Evolutionary conservation across 768 basidiomycete species (phyloP).

Genomic region (Pisolithus orientalis): DNA sequence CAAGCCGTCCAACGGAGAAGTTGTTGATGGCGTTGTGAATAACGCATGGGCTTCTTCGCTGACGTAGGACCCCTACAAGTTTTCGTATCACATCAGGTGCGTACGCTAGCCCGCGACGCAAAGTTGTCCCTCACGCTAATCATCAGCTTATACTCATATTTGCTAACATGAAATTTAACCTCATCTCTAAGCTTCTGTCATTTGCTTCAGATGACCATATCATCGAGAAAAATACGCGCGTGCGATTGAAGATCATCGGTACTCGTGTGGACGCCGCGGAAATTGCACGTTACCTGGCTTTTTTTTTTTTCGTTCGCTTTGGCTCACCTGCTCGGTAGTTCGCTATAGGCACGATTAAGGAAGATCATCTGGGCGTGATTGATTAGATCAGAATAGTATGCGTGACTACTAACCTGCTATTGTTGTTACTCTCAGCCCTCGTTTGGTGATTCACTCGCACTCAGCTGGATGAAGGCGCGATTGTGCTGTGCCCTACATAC

Average conservation of each 20-base stretch:
- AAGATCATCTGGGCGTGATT: slow-evolving; percentile 93
- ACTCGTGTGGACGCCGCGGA: slow-evolving; percentile 97
- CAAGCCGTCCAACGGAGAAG: slow-evolving; percentile 99
- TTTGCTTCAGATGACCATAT: slow-evolving; percentile 90
- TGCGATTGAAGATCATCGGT: slow-evolving; percentile 97
- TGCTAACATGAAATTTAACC: slow-evolving; percentile 90
- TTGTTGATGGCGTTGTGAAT: slow-evolving; percentile 92
- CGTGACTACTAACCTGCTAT: background rate
- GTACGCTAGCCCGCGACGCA: slow-evolving; percentile 16
- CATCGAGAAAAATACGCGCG: slow-evolving; percentile 90
- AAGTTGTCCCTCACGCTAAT: slow-evolving; percentile 1
- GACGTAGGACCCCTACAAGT: slow-evolving; percentile 92
- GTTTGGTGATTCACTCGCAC: no score
- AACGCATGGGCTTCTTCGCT: slow-evolving; percentile 99
- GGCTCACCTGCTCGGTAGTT: slow-evolving; percentile 51
- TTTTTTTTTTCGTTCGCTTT: slow-evolving; percentile 1
- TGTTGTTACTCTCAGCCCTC: no score
- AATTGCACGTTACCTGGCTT: slow-evolving; percentile 57
- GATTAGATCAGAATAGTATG: slow-evolving; percentile 35
- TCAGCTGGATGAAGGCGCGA: no score
- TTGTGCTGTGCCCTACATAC: no score
- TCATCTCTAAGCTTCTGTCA: slow-evolving; percentile 93
- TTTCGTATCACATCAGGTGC: slow-evolving; percentile 92
- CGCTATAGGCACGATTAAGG: slow-evolving; percentile 96
- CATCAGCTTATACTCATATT: slow-evolving; percentile 87